Base-by-base conservation (phyloP, 768 basidiomycete genomes). In the Candolleomyces efflorescens region DNA sequence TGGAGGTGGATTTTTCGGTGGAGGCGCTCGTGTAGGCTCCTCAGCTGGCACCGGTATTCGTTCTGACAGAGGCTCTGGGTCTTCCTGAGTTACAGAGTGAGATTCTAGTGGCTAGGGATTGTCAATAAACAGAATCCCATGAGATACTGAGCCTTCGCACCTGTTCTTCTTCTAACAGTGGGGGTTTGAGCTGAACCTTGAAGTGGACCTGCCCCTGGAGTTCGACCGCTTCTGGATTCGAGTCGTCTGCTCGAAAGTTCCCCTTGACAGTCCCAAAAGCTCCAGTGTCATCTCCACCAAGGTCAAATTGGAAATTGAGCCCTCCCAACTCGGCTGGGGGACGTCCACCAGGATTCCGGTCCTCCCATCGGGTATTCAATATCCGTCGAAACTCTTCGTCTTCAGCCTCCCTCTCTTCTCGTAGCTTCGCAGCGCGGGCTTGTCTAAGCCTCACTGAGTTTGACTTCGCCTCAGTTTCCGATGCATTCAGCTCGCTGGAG, bases 351-450 rank as follows among this genome's bases (percentile, higher is more conserved):
- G 39, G 13, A 37, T 39, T n/a, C 43, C 58, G 32, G 23, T 59
- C 53, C 27, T 54, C 58, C 58, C 58, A 59, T 23, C 53, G 24
- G 18, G 43, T 59, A n/a, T 53, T 53, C 18, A 59, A 41, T 15
- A 59, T 54, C 10, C 44, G 18, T 17, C 53, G 24, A 53, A 59
- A 59, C 46, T 59, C 58, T 54, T 60, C 59, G 3, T 56, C 53
- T 13, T 50, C 59, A 6, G 39, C 17, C 24, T 55, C 44, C 13
- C 44, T 20, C 20, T 51, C 39, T 26, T 39, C 36, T 17, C 20
- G 13, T 7, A 38, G 51, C 22, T 53, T 53, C 17, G 7, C 11
- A 10, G 12, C 3, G 4, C 51, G 51, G 5, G 23, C 17, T 27
- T 26, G 23, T 27, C 49, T 26, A 26, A 39, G 36, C 32, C 39